Conservation (phyloP, 768 basidiomycete genomes). For the Lepiota venenata region DNA sequence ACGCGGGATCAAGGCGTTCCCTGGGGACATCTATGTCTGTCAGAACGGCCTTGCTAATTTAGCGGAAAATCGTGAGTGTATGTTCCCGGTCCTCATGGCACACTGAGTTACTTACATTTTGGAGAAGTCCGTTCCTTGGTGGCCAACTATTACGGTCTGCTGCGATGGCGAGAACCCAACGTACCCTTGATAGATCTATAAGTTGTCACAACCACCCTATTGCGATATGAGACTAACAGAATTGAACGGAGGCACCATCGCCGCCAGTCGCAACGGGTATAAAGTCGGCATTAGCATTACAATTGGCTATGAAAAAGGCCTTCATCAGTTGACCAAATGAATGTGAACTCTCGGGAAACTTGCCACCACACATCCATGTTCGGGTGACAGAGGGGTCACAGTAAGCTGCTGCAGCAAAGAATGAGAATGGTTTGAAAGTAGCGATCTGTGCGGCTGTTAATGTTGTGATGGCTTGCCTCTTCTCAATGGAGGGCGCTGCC, state of each 20-base stretch:
- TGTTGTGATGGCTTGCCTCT: slow-evolving; percentile 26
- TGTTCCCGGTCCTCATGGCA: too few species aligned
- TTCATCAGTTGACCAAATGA: not conserved
- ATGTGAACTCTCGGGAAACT: not conserved
- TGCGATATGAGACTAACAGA: slow-evolving; percentile 35
- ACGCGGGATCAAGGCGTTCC: slow-evolving; percentile 25
- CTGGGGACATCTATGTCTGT: slow-evolving; percentile 36
- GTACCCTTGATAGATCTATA: not conserved
- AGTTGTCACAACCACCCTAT: slow-evolving; percentile 19
- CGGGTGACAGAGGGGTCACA: slow-evolving; percentile 39
- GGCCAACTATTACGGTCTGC: slow-evolving; percentile 23
- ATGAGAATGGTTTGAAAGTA: slow-evolving; percentile 41
- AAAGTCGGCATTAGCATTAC: slow-evolving; percentile 38
- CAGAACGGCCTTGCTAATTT: slow-evolving; percentile 30
- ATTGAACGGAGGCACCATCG: slow-evolving; percentile 31
- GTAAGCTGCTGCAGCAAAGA: slow-evolving; percentile 46
- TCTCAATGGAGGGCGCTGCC: slow-evolving; percentile 23
- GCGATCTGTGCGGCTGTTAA: slow-evolving; percentile 36
- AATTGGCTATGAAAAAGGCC: slow-evolving; percentile 30
- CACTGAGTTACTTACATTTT: slow-evolving; percentile 7
- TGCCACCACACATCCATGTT: slow-evolving; percentile 49
- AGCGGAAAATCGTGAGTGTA: not conserved
- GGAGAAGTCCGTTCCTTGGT: slow-evolving; percentile 20
- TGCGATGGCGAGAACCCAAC: not conserved
- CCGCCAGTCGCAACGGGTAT: slow-evolving; percentile 44